These are phyloP conservation scores for Daldinia grandis DNA, from an alignment of 495 filamentous ascomycete species.

Conservation along the genomic window DNA sequence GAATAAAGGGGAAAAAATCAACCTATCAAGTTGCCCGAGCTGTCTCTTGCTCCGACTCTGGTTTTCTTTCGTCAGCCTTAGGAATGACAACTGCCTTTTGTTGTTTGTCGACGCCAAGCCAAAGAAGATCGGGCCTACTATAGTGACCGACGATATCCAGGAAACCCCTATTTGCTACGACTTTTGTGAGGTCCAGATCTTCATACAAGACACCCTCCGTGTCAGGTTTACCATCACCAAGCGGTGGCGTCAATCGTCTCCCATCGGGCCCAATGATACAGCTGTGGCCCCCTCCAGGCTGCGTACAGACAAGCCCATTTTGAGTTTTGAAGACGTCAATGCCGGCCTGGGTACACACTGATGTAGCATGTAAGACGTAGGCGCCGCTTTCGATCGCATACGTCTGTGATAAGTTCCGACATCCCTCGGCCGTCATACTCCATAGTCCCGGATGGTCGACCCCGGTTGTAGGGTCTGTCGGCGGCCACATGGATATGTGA, in stretches of 20 bases:
- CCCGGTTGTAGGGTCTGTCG: conserved; percentile 37
- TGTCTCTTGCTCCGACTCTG: conserved; percentile 8
- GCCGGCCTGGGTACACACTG: conserved; percentile 53
- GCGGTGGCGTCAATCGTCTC: conserved; percentile 37
- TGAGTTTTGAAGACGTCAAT: conserved; percentile 53
- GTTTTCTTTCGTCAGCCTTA: not conserved
- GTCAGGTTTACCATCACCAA: conserved; percentile 41
- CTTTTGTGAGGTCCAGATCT: conserved; percentile 47
- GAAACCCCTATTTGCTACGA: not conserved
- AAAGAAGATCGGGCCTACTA: conserved; percentile 45
- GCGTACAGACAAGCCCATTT: conserved; percentile 44
- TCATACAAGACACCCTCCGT: conserved; percentile 60
- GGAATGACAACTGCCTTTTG: conserved; percentile 42
- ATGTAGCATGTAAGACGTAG: conserved; percentile 61
- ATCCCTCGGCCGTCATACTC: conserved; percentile 39
- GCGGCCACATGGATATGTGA: conserved; percentile 69
- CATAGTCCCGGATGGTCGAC: conserved; percentile 30
- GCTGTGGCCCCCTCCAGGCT: conserved; percentile 60
- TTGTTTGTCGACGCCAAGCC: conserved; percentile 55
- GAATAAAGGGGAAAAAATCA: not conserved
- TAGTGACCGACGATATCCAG: not conserved
- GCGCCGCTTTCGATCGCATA: conserved; percentile 62
- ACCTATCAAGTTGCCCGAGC: not conserved
- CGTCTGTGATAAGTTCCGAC: conserved; percentile 53
- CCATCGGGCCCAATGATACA: conserved; percentile 30